Conservation (phyloP, 768 basidiomycete genomes). For the Leccinum barrowsii region DNA sequence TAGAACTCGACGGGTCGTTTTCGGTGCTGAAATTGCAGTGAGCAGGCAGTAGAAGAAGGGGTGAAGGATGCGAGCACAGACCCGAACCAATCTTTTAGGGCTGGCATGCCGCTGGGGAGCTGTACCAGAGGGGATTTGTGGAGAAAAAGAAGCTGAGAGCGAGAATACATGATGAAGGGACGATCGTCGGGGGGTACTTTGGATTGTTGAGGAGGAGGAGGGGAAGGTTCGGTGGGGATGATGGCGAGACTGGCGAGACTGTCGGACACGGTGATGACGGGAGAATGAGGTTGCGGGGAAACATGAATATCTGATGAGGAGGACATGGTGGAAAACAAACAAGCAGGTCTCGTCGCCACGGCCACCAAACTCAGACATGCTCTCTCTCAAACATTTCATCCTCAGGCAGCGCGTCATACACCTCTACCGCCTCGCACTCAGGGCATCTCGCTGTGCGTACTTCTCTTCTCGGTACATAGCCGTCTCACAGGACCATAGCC, state of each 20-base stretch:
- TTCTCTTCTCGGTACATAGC: background rate
- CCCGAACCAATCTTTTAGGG: slow-evolving; percentile 88
- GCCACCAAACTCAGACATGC: slow-evolving; percentile 15
- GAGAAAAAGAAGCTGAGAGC: slow-evolving; percentile 63
- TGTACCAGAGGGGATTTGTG: slow-evolving; percentile 74
- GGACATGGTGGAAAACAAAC: slow-evolving; percentile 32
- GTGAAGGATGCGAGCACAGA: slow-evolving; percentile 36
- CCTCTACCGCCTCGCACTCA: slow-evolving; percentile 66
- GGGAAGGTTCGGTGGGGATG: slow-evolving; percentile 14
- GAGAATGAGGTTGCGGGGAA: slow-evolving; percentile 9
- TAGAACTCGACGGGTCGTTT: slow-evolving; percentile 38
- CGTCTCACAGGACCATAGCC: slow-evolving; percentile 36
- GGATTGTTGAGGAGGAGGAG: slow-evolving; percentile 8
- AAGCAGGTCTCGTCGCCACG: slow-evolving; percentile 3
- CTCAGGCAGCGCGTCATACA: slow-evolving; percentile 56
- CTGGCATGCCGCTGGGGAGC: slow-evolving; percentile 72
- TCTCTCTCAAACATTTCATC: slow-evolving; percentile 73
- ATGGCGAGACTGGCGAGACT: slow-evolving; percentile 33
- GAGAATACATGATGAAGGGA: slow-evolving; percentile 64
- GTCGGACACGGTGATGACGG: slow-evolving; percentile 30
- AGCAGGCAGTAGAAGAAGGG: slow-evolving; percentile 3
- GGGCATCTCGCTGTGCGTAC: slow-evolving; percentile 59
- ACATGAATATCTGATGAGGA: slow-evolving; percentile 19
- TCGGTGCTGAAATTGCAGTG: slow-evolving; percentile 42
- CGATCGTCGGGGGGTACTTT: slow-evolving; percentile 21